Percentiles rank a stretch among this genome's conserved stretches.
phyloP scores from a whole-genome alignment of 2,329 filamentous ascomycete species.

The Fusarium nanum region DNA sequence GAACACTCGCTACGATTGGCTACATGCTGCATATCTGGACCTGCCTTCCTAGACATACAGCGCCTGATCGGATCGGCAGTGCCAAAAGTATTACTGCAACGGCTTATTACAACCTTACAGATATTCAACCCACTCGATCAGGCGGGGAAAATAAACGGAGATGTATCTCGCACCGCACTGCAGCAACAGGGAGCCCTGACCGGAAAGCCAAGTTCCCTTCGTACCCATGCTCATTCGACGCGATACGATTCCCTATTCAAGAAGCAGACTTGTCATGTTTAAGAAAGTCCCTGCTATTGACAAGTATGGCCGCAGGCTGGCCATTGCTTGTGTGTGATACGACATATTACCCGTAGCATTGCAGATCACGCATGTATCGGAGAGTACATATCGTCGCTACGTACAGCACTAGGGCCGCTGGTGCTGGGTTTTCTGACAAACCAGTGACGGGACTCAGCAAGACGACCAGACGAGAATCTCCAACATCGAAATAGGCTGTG shows the following conservation, averaged over 20 bases:
- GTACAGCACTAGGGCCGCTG: conserved; percentile 13
- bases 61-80: conserved; percentile 42
- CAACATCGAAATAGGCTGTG: not conserved
- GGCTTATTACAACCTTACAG: conserved; percentile 25
- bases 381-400: conserved; percentile 27
- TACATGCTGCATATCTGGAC: not conserved
- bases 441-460: conserved; percentile 29
- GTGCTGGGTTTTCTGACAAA: conserved; percentile 10
- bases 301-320: conserved; percentile 3
- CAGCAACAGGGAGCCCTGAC: conserved; percentile 9
- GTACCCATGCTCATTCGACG: not conserved
- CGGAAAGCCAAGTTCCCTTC: conserved; percentile 9
- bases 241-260: not conserved
- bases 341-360: not conserved
- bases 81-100: conserved; percentile 23
- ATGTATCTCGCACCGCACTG: conserved; percentile 14
- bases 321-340: conserved; percentile 9
- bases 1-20: not conserved
- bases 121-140: conserved; percentile 24
- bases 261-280: not conserved
- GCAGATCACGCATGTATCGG: conserved; percentile 36
- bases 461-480: not conserved
- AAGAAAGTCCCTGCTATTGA: not conserved
- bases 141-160: conserved; percentile 29
- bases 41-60: conserved; percentile 5